These are phyloP conservation scores for Aspergillus ochraceoroseus DNA, from an alignment of 2,329 filamentous ascomycete species.

Conservation along the genomic window DNA sequence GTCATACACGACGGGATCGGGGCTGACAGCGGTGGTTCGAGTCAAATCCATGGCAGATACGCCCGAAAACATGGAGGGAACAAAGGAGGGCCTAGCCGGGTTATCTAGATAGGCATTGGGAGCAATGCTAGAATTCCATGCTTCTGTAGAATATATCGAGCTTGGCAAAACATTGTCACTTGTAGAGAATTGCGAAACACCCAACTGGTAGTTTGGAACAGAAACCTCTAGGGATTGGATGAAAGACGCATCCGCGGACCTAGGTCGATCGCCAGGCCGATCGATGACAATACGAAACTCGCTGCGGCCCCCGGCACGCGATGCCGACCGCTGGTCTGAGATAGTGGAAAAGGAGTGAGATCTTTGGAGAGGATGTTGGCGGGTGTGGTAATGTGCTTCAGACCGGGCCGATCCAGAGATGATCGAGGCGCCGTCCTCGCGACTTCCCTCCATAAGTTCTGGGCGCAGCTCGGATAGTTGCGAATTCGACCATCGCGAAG, in stretches of 20 bases:
- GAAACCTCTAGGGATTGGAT: constrained; percentile 62
- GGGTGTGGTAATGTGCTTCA: constrained; percentile 18
- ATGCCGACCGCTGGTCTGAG: constrained; percentile 54
- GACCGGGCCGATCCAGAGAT: constrained; percentile 21
- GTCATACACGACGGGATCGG: constrained; percentile 42
- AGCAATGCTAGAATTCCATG: constrained; percentile 24
- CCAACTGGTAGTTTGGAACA: constrained; percentile 80
- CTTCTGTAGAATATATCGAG: constrained; percentile 62
- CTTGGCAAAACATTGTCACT: constrained; percentile 73
- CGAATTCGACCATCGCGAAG: constrained; percentile 40
- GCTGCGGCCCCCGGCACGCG: constrained; percentile 49
- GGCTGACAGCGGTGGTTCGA: constrained; percentile 32
- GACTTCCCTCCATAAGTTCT: constrained; percentile 20
- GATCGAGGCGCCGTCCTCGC: constrained; percentile 25
- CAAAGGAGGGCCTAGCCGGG: constrained; percentile 32
- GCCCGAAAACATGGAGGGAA: constrained; percentile 36
- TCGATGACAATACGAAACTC: constrained; percentile 79
- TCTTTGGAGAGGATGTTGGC: constrained; percentile 49
- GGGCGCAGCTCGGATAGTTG: constrained; percentile 40
- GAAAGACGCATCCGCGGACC: constrained; percentile 57
- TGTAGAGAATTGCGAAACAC: constrained; percentile 72
- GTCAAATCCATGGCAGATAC: constrained; percentile 32
- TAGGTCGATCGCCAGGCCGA: constrained; percentile 60
- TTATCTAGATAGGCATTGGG: constrained; percentile 27
- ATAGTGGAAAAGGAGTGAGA: constrained; percentile 73